phyloP scores from a whole-genome alignment of 768 basidiomycete species.

The Hebeloma cylindrosporum region DNA sequence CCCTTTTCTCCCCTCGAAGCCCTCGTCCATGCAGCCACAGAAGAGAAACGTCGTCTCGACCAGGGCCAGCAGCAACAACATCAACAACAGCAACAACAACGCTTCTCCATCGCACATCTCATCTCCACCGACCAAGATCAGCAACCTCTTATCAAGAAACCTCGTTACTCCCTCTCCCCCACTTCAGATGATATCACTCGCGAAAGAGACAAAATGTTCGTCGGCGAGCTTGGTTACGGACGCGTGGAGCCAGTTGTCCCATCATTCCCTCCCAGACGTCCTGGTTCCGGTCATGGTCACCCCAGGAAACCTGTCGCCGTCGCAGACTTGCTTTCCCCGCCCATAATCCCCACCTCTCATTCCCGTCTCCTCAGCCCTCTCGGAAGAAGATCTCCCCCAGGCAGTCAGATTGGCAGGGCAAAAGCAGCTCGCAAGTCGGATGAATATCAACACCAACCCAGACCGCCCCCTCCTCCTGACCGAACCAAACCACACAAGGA shows the following conservation, averaged over 20 bases:
- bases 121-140: conserved; percentile 23
- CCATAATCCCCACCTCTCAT: conserved; percentile 14
- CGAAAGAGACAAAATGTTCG: conserved; percentile 33
- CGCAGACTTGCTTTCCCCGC: conserved; percentile 26
- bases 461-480: conserved; percentile 10
- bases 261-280: conserved; percentile 23
- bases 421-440: conserved; percentile 48
- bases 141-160: conserved; percentile 39
- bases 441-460: conserved; percentile 25
- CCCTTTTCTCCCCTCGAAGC: conserved; percentile 50
- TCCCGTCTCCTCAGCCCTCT: conserved; percentile 31
- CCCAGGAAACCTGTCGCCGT: conserved; percentile 27
- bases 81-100: conserved; percentile 27
- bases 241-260: conserved; percentile 26
- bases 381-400: conserved; percentile 47
- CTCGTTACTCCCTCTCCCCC: conserved; percentile 43
- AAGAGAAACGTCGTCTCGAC: conserved; percentile 38
- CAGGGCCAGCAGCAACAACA: conserved; percentile 18
- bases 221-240: conserved; percentile 33
- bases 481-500: conserved; percentile 23
- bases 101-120: conserved; percentile 23
- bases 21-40: conserved; percentile 69
- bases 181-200: conserved; percentile 29
- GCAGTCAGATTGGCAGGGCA: conserved; percentile 46
- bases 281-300: conserved; percentile 28